Conservation (phyloP, 2,329 filamentous ascomycete genomes). For the Cladosporium sp. region DNA sequence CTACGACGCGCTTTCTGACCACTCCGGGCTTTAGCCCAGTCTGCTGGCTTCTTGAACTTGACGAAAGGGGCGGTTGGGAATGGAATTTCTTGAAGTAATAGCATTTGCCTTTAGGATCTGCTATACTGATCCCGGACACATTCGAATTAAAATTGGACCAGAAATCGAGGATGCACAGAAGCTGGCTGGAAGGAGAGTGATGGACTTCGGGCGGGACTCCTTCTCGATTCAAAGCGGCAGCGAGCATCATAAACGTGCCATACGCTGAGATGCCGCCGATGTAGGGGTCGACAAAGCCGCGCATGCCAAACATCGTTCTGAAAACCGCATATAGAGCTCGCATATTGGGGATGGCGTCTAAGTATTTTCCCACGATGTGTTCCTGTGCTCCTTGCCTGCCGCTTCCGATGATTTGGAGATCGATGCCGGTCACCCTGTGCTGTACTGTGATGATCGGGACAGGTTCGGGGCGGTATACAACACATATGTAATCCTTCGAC, state of each 20-base stretch:
- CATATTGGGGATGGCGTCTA: slow-evolving; percentile 45
- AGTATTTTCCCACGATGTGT: slow-evolving; percentile 41
- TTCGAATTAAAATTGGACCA: not conserved
- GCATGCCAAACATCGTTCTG: slow-evolving; percentile 46
- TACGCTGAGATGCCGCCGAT: slow-evolving; percentile 49
- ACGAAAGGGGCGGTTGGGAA: too few species aligned
- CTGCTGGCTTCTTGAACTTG: not conserved
- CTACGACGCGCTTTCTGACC: not conserved
- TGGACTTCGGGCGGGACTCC: not conserved
- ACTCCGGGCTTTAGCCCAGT: not conserved
- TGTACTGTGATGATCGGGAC: slow-evolving; percentile 38
- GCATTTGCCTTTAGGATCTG: too few species aligned
- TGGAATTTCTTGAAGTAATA: too few species aligned
- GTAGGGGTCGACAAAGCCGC: slow-evolving; percentile 43
- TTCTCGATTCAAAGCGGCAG: slow-evolving; percentile 43
- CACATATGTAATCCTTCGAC: slow-evolving; percentile 13
- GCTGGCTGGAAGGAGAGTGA: slow-evolving; percentile 34
- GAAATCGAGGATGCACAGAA: slow-evolving; percentile 42
- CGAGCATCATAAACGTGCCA: slow-evolving; percentile 51
- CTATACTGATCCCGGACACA: not conserved
- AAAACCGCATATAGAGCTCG: slow-evolving; percentile 44
- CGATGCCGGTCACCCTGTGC: slow-evolving; percentile 44
- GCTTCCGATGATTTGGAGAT: slow-evolving; percentile 47
- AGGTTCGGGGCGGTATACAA: slow-evolving; percentile 23
- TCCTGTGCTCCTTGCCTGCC: slow-evolving; percentile 36